Base-by-base conservation (phyloP, 139 green algal species). In the Picochlorum sp. region DNA sequence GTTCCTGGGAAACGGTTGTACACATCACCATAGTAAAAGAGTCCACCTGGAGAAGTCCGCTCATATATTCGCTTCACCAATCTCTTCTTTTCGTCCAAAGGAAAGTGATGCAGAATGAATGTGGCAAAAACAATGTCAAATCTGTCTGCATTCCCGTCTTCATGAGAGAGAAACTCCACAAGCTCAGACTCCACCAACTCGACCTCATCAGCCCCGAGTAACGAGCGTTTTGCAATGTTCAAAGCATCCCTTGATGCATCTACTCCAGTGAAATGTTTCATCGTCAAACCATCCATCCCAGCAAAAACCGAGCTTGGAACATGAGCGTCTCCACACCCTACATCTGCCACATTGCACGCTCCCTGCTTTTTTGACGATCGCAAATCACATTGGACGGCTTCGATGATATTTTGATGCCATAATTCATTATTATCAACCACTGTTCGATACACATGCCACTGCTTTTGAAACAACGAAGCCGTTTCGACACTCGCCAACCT, bases 401-500 rank as follows among this genome's bases (percentile, higher is more conserved):
- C 1, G 15, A 54, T 20, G 24, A 66, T 44, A 24, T 66, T 15
- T 34, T 56, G 23, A 45, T 66, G 60, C 1, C 38, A 23, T 20
- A 66, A 23, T 21, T 59, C 24, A 45, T 66, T 66, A 1, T 24
- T 45, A 41, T 66, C 14, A 2, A 66, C 60, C n/a, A 66, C 37
- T 57, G 10, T 56, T 41, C n/a, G 34, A 23, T 66, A 66, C 5
- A 41, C 20, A 8, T 66, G 14, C 60, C 60, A 66, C 10, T 20
- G 23, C 26, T 31, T 59, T n/a, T 59, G 21, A 31, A 59, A 59
- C 20, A 59, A 45, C 51, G 26, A 59, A 9, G 23, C 21, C n/a
- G 18, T 34, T 30, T 30, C 51, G n/a, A 54, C 47, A 26, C 34
- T 41, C 7, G 34, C 6, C 34, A 41, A 41, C 34, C 34, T 41